Evolutionary conservation across 2,329 filamentous ascomycete species (phyloP), one percentile per base, ranked within the genome.

Genomic region (Fusarium abutilonis): DNA sequence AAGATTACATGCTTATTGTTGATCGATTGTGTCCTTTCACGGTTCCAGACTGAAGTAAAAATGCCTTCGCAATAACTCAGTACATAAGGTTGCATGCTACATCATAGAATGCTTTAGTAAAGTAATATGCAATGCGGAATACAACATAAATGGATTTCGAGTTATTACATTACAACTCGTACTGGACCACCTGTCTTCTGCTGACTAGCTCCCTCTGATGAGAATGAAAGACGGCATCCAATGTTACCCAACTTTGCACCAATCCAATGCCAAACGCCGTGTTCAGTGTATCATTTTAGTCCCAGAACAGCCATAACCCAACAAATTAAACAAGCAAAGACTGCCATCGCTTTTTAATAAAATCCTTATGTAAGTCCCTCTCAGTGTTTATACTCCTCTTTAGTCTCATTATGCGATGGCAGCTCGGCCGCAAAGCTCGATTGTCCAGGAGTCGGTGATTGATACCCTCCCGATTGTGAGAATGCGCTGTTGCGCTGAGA

Each of bases 361-460:
- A 2, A 21, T 23, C 3, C 23, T 43, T 9, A 26, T 26, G 43
- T 40, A 40, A 54, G 23, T 11, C 10, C 23, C 21, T 9, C 11
- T 60, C 32, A 60, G 26, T 66, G 63, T 15, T 36, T 63, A 60
- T 82, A 70, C 70, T 83, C 82, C 63, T 83, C 82, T 0, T 59
- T 67, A 2, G 78, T 80, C 73, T 85, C 82, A 9, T 68, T 70
- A 56, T 84, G 82, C 3, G 82, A 78, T 4, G 80, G 56, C 23
- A 85, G 59, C 52, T 82, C 82, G 0, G 75, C 74, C 0, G 79
- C 64, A 52, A 79, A 81, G 1, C 69, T 70, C 63, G 78, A 79
- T 46, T 76, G 74, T n/a, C 78, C 77, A 1, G 78, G 69, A 2
- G 69, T 73, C 0, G 80, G 80, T 1, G 78, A 81, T 2, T 71